Conservation (phyloP, 2,329 filamentous ascomycete species). For the Gyromitra esculenta region DNA sequence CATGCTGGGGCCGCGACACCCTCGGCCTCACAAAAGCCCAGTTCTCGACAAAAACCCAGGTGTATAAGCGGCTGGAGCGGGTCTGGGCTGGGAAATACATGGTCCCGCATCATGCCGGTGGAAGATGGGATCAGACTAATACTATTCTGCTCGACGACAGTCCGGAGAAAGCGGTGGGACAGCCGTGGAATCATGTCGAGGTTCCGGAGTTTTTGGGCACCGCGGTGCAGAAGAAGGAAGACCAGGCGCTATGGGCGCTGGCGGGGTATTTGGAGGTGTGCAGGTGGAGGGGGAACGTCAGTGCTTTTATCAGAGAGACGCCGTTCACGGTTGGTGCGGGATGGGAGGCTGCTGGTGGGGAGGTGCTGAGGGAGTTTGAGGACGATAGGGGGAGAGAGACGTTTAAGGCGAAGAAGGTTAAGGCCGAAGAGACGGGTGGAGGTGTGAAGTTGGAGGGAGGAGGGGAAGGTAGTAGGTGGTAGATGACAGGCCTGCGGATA, state of each 20-base stretch:
- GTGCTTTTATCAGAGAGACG: slow-evolving; percentile 56
- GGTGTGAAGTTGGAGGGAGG: background rate
- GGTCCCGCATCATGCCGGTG: slow-evolving; percentile 59
- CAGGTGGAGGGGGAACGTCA: slow-evolving; percentile 64
- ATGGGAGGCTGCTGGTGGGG: background rate
- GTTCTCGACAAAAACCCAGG: slow-evolving; percentile 77
- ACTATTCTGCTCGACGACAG: slow-evolving; percentile 92
- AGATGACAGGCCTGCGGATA: background rate
- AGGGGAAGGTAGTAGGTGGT: background rate
- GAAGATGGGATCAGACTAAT: slow-evolving; percentile 79
- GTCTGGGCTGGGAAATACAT: slow-evolving; percentile 70
- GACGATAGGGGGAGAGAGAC: background rate
- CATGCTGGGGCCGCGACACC: slow-evolving; percentile 79
- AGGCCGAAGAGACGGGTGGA: slow-evolving; percentile 53
- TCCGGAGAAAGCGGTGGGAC: slow-evolving; percentile 77
- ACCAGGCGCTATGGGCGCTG: slow-evolving; percentile 64
- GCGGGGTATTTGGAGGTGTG: slow-evolving; percentile 66
- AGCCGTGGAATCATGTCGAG: slow-evolving; percentile 83
- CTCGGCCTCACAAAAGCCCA: slow-evolving; percentile 73
- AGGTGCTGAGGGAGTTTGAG: slow-evolving; percentile 19
- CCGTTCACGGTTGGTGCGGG: slow-evolving; percentile 26
- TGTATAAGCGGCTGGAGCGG: slow-evolving; percentile 83
- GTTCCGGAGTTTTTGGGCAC: slow-evolving; percentile 77
- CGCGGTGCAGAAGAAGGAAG: slow-evolving; percentile 47
- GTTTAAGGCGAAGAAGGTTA: background rate